Conservation (phyloP, 139 green algal genomes). For the Closterium sp. region DNA sequence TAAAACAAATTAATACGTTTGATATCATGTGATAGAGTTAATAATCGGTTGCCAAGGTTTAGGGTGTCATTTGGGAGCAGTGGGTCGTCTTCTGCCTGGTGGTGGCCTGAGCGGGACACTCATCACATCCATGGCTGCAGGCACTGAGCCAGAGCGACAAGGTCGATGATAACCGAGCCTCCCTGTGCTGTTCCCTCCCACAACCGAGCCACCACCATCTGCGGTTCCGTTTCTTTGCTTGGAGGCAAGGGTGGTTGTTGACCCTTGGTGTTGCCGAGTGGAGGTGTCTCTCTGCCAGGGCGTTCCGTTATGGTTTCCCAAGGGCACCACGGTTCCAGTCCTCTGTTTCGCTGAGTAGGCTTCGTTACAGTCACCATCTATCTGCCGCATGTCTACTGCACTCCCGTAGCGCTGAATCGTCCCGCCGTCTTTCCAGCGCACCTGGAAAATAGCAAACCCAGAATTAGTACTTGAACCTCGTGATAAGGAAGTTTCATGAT, state of each 20-base stretch:
- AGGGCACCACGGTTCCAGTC: not conserved
- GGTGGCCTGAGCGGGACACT: not conserved
- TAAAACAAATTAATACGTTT: too few relatives aligned
- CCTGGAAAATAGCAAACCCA: not conserved
- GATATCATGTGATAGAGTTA: too few relatives aligned
- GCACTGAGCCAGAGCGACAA: not conserved
- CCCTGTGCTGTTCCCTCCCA: not conserved
- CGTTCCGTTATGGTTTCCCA: not conserved
- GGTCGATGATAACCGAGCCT: not conserved
- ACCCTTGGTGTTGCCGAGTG: not conserved
- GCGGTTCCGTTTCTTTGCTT: not conserved
- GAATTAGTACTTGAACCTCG: not conserved
- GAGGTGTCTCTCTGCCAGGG: not conserved
- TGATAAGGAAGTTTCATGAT: not conserved
- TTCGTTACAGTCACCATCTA: not conserved
- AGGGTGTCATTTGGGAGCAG: not conserved
- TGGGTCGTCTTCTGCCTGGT: not conserved
- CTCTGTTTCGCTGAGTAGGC: not conserved
- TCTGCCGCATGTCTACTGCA: not conserved
- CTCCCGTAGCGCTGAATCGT: not conserved
- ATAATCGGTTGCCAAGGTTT: too few relatives aligned
- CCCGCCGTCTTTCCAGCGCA: not conserved
- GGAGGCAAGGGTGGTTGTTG: not conserved
- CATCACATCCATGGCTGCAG: not conserved
- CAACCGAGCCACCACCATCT: not conserved